Conservation (phyloP, 257 asterid species). For the Petunia axillaris region DNA sequence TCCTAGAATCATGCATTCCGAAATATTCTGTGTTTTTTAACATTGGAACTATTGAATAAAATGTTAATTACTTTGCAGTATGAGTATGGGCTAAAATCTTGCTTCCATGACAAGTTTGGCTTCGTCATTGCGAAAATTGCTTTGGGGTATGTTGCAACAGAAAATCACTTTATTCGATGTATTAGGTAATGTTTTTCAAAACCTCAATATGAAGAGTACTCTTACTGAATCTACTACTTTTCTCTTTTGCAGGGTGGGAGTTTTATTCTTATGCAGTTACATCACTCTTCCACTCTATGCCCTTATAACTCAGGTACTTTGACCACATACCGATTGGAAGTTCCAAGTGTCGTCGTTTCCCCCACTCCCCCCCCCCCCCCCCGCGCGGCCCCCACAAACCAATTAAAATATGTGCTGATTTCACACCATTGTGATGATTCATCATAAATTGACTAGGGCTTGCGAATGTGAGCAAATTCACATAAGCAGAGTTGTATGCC, state of each 20-base stretch:
- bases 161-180: neutral
- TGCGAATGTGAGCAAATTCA: too few species aligned
- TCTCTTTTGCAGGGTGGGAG: slow-evolving; percentile 56
- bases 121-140: slow-evolving; percentile 60
- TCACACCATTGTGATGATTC: too few species aligned
- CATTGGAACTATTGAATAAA: slow-evolving; percentile 19
- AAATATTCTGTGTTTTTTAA: neutral
- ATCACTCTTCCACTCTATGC: slow-evolving; percentile 91
- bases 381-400: too few species aligned
- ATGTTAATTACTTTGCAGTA: slow-evolving; percentile 48
- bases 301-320: slow-evolving; percentile 58
- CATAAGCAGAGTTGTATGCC: too few species aligned
- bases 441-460: too few species aligned
- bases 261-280: slow-evolving; percentile 80
- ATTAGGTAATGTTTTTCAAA: neutral
- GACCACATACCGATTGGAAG: neutral
- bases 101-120: slow-evolving; percentile 65
- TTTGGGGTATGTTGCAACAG: slow-evolving; percentile 59
- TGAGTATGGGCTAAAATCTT: slow-evolving; percentile 58
- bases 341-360: neutral
- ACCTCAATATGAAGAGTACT: neutral
- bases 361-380: neutral
- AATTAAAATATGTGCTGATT: too few species aligned
- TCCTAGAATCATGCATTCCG: neutral
- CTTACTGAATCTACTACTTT: slow-evolving; percentile 4